Base-by-base conservation (phyloP, 2,329 filamentous ascomycete species). In the Fusarium beomiforme region DNA sequence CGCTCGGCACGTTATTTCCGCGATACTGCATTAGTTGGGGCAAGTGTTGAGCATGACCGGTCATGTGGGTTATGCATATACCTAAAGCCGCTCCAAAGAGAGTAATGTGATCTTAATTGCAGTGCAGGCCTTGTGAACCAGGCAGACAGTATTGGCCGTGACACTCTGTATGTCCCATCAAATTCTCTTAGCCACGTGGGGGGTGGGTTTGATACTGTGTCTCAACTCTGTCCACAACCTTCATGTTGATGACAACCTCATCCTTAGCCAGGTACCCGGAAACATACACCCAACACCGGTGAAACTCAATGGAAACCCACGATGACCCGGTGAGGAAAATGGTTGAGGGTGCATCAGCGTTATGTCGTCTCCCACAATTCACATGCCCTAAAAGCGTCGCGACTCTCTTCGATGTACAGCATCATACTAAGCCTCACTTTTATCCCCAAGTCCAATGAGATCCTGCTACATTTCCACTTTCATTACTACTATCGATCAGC, bases 1-100 rank as follows among this genome's bases (percentile, higher is more conserved):
- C 19, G 57, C 44, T 72, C 69, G 69, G 69, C 69, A 71, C 59
- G 37, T 61, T 66, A 50, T 72, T 70, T 66, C 69, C 69, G 69
- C 33, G 39, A 34, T 44, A 50, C 46, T 66, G 69, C 69, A 71
- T 57, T 34, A 60, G 51, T 41, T 33, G 23, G 37, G 39, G 12
- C 24, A 23, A 34, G n/a, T 21, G n/a, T 33, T 58, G 17, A 50
- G 33, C 47, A 34, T 67, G 19, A 36, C 24, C 17, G 23, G 42
- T 66, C 61, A 66, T 34, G 46, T 44, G 54, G 33, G 6, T 19
- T n/a, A 55, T 31, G 34, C 34, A 41, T 53, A 24, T 10, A 17
- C n/a, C n/a, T n/a, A 6, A 21, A 16, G 7, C 37, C 29, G 6
- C 46, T 29, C 29, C 26, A 44, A 12, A 60, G 16, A 23, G 23